Evolutionary conservation across 2,329 filamentous ascomycete species (phyloP), one percentile per base, ranked within the genome.

Genomic region (Cryphonectria carpinicola): DNA sequence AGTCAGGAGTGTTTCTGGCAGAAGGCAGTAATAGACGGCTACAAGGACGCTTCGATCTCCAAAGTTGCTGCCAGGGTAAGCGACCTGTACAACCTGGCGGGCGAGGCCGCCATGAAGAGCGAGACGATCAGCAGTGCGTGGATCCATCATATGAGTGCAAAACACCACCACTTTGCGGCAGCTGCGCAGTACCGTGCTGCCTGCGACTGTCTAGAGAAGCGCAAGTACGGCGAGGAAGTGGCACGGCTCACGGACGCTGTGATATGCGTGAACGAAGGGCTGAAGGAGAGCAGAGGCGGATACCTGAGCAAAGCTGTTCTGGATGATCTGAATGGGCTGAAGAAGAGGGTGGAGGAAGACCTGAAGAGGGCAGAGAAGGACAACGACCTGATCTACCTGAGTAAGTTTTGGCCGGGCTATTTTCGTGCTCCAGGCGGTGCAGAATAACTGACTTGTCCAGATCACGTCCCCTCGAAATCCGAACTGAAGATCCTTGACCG

Each of bases 1-100:
- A 95, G 92, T 39, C 96, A 99, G 78, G 96, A 99, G 82, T 98
- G 95, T 79, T 98, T 96, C 81, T 99, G 96, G 96, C 92, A 96
- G 76, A 98, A 97, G 79, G 95, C 96, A 0, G 95, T 97, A 71
- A 95, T 97, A 84, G 95, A 98, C 78, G 90, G 91, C 35, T 90
- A 97, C 82, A 98, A 97, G 80, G 96, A 99, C 79, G 92, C 90
- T 1, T 93, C 92, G 0, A 97, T 99, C 73, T 93, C 96, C 2
- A 96, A 97, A 79, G 85, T 99, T 25, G 95, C 96, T 5, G 94
- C 94, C 0, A 82, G 94, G 72, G 94, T 98, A 4, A 97, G 93
- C 2, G 96, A 99, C 77, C 88, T 97, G 60, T 99, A 98, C 81
- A 92, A 90, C 67, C 84, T 91, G 68, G 94, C 95, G 0, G 91